Evolutionary conservation across 768 basidiomycete species (phyloP).

Genomic region (Kwoniella dendrophila): DNA sequence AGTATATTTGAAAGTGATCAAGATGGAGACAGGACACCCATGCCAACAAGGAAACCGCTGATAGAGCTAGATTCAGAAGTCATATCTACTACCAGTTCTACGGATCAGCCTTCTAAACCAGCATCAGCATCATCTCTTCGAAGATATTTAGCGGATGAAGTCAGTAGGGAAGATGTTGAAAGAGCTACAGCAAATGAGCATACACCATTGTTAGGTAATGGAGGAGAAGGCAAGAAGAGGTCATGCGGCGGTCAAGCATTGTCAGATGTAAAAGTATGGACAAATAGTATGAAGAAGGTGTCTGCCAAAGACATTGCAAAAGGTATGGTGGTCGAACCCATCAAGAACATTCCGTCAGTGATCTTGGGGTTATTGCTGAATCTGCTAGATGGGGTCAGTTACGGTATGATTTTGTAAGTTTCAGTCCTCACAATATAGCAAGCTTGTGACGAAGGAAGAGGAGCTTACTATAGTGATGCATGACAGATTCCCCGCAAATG

Average conservation of each 20-base stretch:
- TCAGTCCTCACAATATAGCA: not conserved
- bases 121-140: slow-evolving; percentile 30
- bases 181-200: slow-evolving; percentile 23
- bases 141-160: slow-evolving; percentile 32
- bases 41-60: slow-evolving; percentile 19
- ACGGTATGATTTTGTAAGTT: slow-evolving; percentile 72
- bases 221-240: slow-evolving; percentile 11
- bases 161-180: slow-evolving; percentile 26
- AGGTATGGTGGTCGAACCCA: slow-evolving; percentile 44
- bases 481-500: slow-evolving; percentile 76
- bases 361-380: slow-evolving; percentile 82
- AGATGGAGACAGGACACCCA: slow-evolving; percentile 27
- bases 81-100: not conserved
- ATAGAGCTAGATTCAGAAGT: slow-evolving; percentile 7
- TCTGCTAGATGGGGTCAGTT: slow-evolving; percentile 89
- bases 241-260: slow-evolving; percentile 20
- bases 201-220: slow-evolving; percentile 32
- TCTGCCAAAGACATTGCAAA: slow-evolving; percentile 42
- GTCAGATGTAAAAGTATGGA: slow-evolving; percentile 12
- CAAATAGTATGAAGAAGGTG: slow-evolving; percentile 36
- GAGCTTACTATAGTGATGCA: not conserved
- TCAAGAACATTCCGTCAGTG: slow-evolving; percentile 70
- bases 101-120: slow-evolving; percentile 5
- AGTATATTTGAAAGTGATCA: slow-evolving; percentile 2
- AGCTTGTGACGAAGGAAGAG: not conserved